phyloP scores from a whole-genome alignment of 2,329 filamentous ascomycete genomes.

The Arachnomyces sp. region DNA sequence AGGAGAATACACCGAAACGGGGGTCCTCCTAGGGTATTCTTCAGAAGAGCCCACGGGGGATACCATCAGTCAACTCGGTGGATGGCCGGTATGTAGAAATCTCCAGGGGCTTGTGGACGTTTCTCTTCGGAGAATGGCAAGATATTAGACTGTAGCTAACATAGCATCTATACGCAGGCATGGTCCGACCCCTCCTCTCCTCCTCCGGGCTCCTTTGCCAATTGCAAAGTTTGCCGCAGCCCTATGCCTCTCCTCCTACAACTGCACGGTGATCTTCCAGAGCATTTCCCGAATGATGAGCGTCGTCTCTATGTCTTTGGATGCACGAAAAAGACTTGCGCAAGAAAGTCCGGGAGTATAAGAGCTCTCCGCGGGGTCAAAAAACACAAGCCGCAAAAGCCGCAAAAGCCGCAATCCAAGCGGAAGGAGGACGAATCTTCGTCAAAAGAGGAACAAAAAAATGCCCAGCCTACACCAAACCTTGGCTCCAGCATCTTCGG shows the following conservation, averaged over 20 bases:
- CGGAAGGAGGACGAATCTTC: slow-evolving; percentile 16
- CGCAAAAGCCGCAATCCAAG: slow-evolving; percentile 11
- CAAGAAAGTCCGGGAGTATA: slow-evolving; percentile 74
- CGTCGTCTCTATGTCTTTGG: slow-evolving; percentile 79
- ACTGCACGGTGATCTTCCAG: slow-evolving; percentile 81
- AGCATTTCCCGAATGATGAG: slow-evolving; percentile 79
- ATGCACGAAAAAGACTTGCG: slow-evolving; percentile 70
- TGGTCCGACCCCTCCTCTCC: slow-evolving; percentile 70
- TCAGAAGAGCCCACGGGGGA: slow-evolving; percentile 73
- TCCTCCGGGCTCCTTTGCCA: slow-evolving; percentile 68
- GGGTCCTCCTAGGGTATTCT: slow-evolving; percentile 83
- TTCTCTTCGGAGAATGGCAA: too few relatives aligned
- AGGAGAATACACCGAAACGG: slow-evolving; percentile 52
- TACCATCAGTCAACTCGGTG: slow-evolving; percentile 79
- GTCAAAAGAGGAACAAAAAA: slow-evolving; percentile 8
- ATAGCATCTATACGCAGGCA: slow-evolving; percentile 48
- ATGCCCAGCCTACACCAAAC: slow-evolving; percentile 28
- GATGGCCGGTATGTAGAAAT: slow-evolving; percentile 61
- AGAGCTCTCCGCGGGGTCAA: slow-evolving; percentile 65
- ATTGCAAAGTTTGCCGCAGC: slow-evolving; percentile 80
- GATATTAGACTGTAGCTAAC: slow-evolving; percentile 6
- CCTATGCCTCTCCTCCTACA: slow-evolving; percentile 81
- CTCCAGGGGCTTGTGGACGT: too few relatives aligned
- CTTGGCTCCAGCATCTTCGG: slow-evolving; percentile 58
- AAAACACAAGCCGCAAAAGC: slow-evolving; percentile 24